Base-by-base conservation (phyloP, 1,139 yeast genomes). In the Zygosaccharomyces pseudobailii region DNA sequence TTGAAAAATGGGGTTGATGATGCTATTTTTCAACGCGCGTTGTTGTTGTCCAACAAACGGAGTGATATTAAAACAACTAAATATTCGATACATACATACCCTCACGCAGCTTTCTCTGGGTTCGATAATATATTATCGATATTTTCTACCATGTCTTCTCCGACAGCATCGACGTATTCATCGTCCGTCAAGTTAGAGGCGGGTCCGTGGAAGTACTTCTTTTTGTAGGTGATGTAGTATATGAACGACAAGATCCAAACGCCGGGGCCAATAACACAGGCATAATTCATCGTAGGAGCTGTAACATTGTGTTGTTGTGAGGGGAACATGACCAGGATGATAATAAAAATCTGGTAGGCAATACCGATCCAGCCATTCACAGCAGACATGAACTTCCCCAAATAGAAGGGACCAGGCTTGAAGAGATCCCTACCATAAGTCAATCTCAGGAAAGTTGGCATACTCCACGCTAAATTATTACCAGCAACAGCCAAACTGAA, bases 401-500 rank as follows among this genome's bases (percentile, higher is more conserved):
- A 67, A 61, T 78, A 77, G 59, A 83, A 83, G 6, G 79, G 75
- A 7, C 90, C 90, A 0, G 87, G 87, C 19, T 66, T 70, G 61
- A 82, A 82, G 42, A 72, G 67, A 41, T 73, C 69, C 46, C 67
- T 71, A 42, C 80, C 80, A 33, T 55, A 64, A 3, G 78, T 70
- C 46, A 77, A 58, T 50, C 80, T 70, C 47, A 79, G 65, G 43
- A 78, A 65, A 37, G 80, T 74, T 34, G 87, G 86, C 17, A 75
- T 69, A 44, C 76, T 71, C 83, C 84, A 80, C 2, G 84, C 76
- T 42, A 80, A 64, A 55, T 78, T 78, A 61, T 79, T 78, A 49
- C 84, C 83, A n/a, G 83, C 79, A 43, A 80, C 75, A 36, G 75
- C 74, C 34, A 81, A 63, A 19, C 83, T 73, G 65, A 81, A 81